phyloP scores from a whole-genome alignment of 2,329 filamentous ascomycete species.

The Stachybotrys chlorohalonatus region DNA sequence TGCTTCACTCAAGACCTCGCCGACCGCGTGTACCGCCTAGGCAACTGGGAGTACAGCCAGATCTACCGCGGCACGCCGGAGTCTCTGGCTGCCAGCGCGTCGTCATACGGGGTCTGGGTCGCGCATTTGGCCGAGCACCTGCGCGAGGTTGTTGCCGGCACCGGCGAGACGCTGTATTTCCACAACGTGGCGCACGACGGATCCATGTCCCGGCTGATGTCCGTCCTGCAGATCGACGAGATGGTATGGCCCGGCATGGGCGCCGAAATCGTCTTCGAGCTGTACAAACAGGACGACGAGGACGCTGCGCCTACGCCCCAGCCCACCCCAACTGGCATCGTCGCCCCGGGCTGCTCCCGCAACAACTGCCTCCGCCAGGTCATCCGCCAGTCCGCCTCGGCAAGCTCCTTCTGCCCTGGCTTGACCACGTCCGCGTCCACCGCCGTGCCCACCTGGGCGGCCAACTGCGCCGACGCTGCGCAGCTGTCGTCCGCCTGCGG shows the following conservation, averaged over 20 bases:
- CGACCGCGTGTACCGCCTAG: constrained; percentile 64
- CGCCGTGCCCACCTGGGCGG: background rate
- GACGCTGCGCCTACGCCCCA: constrained; percentile 2
- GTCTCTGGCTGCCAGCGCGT: constrained; percentile 52
- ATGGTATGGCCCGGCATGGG: constrained; percentile 89
- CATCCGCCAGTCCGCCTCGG: constrained; percentile 12
- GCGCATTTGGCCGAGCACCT: constrained; percentile 63
- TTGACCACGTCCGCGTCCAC: background rate
- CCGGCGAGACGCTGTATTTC: constrained; percentile 40
- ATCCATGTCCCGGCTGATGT: constrained; percentile 56
- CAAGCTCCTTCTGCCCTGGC: constrained; percentile 15
- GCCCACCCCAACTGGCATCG: constrained; percentile 7
- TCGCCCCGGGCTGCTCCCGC: constrained; percentile 12
- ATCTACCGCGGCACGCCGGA: constrained; percentile 60
- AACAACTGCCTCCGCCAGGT: constrained; percentile 22
- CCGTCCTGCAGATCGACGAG: constrained; percentile 59
- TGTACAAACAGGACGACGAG: constrained; percentile 40
- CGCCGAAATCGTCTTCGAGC: constrained; percentile 66
- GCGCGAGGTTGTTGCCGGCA: constrained; percentile 37
- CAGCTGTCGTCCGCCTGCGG: constrained; percentile 17
- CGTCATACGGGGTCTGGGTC: constrained; percentile 62
- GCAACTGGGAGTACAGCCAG: constrained; percentile 73
- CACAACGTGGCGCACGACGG: constrained; percentile 82
- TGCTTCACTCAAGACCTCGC: constrained; percentile 58
- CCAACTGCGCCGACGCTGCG: constrained; percentile 14